Evolutionary conservation across 2,329 filamentous ascomycete species (phyloP), one percentile per base, ranked within the genome.

Genomic region (Akanthomyces dipterigenus): DNA sequence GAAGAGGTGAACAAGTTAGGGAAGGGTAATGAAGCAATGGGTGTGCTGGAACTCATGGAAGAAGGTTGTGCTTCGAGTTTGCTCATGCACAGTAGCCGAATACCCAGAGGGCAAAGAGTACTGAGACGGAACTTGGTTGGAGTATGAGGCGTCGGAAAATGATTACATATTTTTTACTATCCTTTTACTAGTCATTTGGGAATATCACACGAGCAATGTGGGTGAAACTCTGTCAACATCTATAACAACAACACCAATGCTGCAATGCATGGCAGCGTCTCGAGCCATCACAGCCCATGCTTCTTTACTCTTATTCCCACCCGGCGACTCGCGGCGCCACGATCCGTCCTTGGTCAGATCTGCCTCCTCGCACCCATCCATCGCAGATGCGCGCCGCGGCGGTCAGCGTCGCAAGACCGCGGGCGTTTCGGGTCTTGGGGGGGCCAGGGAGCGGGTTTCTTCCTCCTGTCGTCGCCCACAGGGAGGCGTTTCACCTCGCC

Each of bases 401-500:
- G 24, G 24, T 55, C 14, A 9, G 28, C 20, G 55, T 48, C 34
- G 43, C 28, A 28, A 46, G 28, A 28, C 34, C 24, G 56, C 36
- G 24, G 45, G n/a, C 56, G 56, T 59, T 59, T 59, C 46, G 46
- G 4, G 16, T 8, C 31, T 24, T 7, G 7, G 22, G 45, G 22
- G n/a, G n/a, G n/a, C n/a, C n/a, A n/a, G n/a, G n/a, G n/a, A n/a
- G n/a, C n/a, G n/a, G n/a, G n/a, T n/a, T 14, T 16, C 45, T 28
- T 43, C 16, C 5, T 43, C 5, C 14, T 16, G 36, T 38, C n/a
- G 1, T 24, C 14, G 56, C 56, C 56, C 46, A 59, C 46, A 59
- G 14, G 56, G 48, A 43, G 55, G 56, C 56, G 56, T 59, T 59
- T 59, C 56, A 59, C 46, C 22, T 59, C 56, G 26, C 34, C 56